These are phyloP conservation scores for Aspergillus affinis DNA, from an alignment of 495 filamentous ascomycete species.

Conservation along the genomic window DNA sequence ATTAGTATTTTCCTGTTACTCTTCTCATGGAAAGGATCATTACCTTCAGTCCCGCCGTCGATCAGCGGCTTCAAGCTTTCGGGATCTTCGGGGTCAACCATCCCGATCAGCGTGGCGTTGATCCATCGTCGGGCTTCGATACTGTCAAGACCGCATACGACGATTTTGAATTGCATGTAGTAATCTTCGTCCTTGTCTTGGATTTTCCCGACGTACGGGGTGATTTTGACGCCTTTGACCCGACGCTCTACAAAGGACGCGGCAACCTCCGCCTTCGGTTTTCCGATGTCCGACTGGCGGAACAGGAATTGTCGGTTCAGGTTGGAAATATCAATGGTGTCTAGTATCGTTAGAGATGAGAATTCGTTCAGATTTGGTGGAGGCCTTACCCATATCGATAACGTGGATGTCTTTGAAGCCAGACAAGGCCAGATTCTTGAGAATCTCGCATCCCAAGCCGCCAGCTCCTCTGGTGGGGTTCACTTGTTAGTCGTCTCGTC, in stretches of 20 bases:
- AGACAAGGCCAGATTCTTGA: slow-evolving; percentile 94
- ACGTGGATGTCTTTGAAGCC: slow-evolving; percentile 98
- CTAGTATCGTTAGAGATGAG: slow-evolving; percentile 41
- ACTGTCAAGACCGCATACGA: slow-evolving; percentile 96
- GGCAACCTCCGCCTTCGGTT: slow-evolving; percentile 89
- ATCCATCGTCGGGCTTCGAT: slow-evolving; percentile 98
- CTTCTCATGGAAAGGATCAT: not conserved
- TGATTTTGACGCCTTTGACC: slow-evolving; percentile 88
- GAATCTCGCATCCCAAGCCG: slow-evolving; percentile 92
- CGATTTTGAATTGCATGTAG: slow-evolving; percentile 94
- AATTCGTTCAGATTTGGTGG: not conserved
- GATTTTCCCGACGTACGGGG: slow-evolving; percentile 88
- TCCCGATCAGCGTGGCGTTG: slow-evolving; percentile 85
- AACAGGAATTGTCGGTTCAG: slow-evolving; percentile 98
- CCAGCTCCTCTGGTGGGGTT: slow-evolving; percentile 72
- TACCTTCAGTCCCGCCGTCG: slow-evolving; percentile 95
- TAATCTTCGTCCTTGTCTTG: slow-evolving; percentile 97
- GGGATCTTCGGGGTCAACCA: slow-evolving; percentile 77
- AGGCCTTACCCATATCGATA: slow-evolving; percentile 85
- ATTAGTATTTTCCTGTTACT: slow-evolving; percentile 17
- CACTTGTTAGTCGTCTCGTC: slow-evolving; percentile 11
- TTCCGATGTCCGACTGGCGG: slow-evolving; percentile 86
- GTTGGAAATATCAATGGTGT: slow-evolving; percentile 98
- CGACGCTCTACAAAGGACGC: slow-evolving; percentile 86
- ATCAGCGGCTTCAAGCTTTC: slow-evolving; percentile 89